phyloP scores from a whole-genome alignment of 257 asterid genomes.

The Capsicum chinense region DNA sequence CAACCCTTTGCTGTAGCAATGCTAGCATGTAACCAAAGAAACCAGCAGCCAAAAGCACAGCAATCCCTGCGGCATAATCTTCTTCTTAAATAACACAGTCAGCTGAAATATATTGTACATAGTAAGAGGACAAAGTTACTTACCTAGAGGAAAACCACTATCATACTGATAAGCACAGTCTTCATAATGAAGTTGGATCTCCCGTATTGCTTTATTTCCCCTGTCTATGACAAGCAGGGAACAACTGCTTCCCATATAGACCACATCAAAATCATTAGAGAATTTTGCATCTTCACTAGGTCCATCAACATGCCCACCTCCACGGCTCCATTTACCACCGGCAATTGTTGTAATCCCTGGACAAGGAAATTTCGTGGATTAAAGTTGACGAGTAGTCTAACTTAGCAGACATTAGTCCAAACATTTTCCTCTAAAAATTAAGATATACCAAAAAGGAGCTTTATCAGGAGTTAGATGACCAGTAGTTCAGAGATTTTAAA shows the following conservation, averaged over 20 bases:
- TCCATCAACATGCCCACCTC: slow-evolving; percentile 92
- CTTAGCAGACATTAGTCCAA: not conserved
- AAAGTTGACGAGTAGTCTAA: not conserved
- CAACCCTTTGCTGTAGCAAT: slow-evolving; percentile 73
- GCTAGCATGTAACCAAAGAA: slow-evolving; percentile 96
- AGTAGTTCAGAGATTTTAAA: not conserved
- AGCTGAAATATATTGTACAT: not conserved
- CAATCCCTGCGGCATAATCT: slow-evolving; percentile 61
- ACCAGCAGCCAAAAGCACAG: slow-evolving; percentile 84
- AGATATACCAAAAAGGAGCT: not conserved
- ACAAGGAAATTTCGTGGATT: slow-evolving; percentile 18
- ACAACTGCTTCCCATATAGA: slow-evolving; percentile 94
- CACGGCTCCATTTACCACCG: slow-evolving; percentile 89
- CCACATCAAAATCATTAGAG: slow-evolving; percentile 91
- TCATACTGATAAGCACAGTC: slow-evolving; percentile 99
- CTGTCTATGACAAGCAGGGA: slow-evolving; percentile 96
- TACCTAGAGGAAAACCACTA: slow-evolving; percentile 88
- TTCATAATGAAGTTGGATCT: slow-evolving; percentile 90
- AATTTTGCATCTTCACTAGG: slow-evolving; percentile 97
- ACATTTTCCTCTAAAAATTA: not conserved
- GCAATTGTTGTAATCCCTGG: slow-evolving; percentile 95
- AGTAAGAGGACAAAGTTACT: slow-evolving; percentile 26
- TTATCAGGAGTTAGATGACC: not conserved
- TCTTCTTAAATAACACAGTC: slow-evolving; percentile 20
- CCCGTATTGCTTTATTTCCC: slow-evolving; percentile 91